Conservation (phyloP, 352 stramenopile genomes). For the Globisporangium spiculum region DNA sequence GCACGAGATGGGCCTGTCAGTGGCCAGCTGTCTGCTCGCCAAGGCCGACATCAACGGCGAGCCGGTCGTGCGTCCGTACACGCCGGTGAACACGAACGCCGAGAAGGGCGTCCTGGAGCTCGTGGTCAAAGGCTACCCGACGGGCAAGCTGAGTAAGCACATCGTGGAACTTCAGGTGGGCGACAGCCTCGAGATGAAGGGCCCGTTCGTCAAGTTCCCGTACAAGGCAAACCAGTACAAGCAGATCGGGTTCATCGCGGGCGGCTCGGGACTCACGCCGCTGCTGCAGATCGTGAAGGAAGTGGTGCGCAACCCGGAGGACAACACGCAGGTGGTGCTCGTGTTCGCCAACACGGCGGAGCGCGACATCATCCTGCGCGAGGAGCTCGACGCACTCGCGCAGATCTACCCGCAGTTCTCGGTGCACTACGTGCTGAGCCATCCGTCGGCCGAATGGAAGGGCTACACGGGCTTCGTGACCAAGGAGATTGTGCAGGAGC, state of each 20-base stretch:
- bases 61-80: constrained; percentile 83
- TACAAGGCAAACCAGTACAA: constrained; percentile 89
- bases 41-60: constrained; percentile 74
- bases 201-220: constrained; percentile 82
- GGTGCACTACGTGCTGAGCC: constrained; percentile 70
- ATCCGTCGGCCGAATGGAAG: constrained; percentile 65
- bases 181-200: constrained; percentile 89
- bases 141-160: constrained; percentile 84
- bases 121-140: constrained; percentile 89
- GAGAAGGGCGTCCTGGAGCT: constrained; percentile 84
- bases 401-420: constrained; percentile 81
- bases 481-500: constrained; percentile 78
- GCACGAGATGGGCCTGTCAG: constrained; percentile 61
- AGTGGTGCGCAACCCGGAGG: constrained; percentile 78
- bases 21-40: constrained; percentile 54
- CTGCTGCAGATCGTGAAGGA: constrained; percentile 87
- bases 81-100: constrained; percentile 80
- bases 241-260: constrained; percentile 87
- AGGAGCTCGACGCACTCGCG: constrained; percentile 81
- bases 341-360: constrained; percentile 85
- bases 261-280: constrained; percentile 89
- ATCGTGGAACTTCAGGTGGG: constrained; percentile 84
- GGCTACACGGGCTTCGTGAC: constrained; percentile 69
- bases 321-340: constrained; percentile 84
- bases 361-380: constrained; percentile 86